Percentiles rank a stretch among this genome's conserved stretches.
Conservation (phyloP, 139 green algal genomes). For the Chlorella sp. region DNA sequence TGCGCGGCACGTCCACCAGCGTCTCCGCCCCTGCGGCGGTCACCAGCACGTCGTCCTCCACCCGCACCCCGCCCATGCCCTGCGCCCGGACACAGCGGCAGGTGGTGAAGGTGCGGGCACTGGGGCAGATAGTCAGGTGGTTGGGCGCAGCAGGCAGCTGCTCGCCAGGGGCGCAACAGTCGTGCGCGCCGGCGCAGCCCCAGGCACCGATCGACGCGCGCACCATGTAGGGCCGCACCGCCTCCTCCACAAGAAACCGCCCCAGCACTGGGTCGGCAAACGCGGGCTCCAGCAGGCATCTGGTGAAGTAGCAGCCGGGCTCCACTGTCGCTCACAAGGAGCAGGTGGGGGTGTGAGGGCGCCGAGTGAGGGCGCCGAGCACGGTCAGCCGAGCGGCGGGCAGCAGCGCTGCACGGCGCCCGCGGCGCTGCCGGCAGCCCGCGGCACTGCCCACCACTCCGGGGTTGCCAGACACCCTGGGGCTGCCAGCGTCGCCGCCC, state of each 20-base stretch:
- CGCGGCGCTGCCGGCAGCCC: no score
- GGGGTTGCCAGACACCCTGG: no score
- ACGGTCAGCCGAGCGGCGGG: no score
- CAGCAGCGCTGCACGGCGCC: no score
- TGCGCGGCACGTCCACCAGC: conserved; percentile 80
- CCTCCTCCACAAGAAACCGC: conserved; percentile 41
- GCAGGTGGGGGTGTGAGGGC: no score
- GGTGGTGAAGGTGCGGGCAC: no score
- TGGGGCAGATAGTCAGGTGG: no score
- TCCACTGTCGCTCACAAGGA: no score
- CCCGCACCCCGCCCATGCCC: conserved; percentile 60
- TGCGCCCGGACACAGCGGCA: conserved; percentile 11
- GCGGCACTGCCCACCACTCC: no score
- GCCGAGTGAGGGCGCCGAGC: no score
- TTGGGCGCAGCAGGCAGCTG: neutral
- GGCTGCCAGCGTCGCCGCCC: no score
- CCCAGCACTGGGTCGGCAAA: conserved; percentile 28
- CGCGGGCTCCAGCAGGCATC: conserved; percentile 59
- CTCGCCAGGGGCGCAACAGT: neutral
- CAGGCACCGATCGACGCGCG: neutral
- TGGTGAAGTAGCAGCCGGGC: conserved; percentile 91
- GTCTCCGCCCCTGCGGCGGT: conserved; percentile 61
- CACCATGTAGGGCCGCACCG: conserved; percentile 30
- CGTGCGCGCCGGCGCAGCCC: neutral
- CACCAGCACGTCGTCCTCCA: conserved; percentile 92